These are phyloP conservation scores for Anaeramoeba flamelloides DNA, from an alignment of 78 protist genomes.

Conservation along the genomic window DNA sequence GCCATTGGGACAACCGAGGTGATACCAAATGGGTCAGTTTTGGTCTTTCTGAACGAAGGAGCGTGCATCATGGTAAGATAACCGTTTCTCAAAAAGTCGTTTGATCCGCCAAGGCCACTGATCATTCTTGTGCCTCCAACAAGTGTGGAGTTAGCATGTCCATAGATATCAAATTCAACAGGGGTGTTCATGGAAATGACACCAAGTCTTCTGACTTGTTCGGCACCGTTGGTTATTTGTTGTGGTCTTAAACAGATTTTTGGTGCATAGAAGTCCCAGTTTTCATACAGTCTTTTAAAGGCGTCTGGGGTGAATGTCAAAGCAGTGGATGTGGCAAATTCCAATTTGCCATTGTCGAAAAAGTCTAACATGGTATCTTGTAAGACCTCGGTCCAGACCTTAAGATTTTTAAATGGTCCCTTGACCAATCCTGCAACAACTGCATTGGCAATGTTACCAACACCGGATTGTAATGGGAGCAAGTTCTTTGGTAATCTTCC, in stretches of 20 bases:
- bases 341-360: slow-evolving; percentile 15
- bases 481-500: slow-evolving; percentile 10
- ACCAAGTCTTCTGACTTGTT: slow-evolving; percentile 35
- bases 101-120: slow-evolving; percentile 54
- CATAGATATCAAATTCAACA: slow-evolving; percentile 49
- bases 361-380: slow-evolving; percentile 13
- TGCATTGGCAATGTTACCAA: slow-evolving; percentile 22
- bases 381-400: slow-evolving; percentile 18
- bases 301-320: neutral
- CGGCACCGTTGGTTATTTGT: slow-evolving; percentile 39
- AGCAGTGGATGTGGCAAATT: neutral
- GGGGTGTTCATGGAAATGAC: slow-evolving; percentile 51
- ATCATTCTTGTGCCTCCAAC: slow-evolving; percentile 42
- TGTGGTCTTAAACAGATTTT: slow-evolving; percentile 42
- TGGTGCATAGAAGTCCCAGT: slow-evolving; percentile 33
- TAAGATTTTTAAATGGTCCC: neutral
- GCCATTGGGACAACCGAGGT: slow-evolving; percentile 19
- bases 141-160: slow-evolving; percentile 42
- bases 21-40: slow-evolving; percentile 12
- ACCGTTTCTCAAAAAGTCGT: slow-evolving; percentile 46
- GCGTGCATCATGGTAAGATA: slow-evolving; percentile 37
- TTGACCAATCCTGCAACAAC: slow-evolving; percentile 14
- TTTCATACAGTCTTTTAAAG: slow-evolving; percentile 25
- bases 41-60: slow-evolving; percentile 43
- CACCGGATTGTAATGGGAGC: slow-evolving; percentile 15